Base-by-base conservation (phyloP, 176 grass and related monocot genomes). In the Zea luxurians region DNA sequence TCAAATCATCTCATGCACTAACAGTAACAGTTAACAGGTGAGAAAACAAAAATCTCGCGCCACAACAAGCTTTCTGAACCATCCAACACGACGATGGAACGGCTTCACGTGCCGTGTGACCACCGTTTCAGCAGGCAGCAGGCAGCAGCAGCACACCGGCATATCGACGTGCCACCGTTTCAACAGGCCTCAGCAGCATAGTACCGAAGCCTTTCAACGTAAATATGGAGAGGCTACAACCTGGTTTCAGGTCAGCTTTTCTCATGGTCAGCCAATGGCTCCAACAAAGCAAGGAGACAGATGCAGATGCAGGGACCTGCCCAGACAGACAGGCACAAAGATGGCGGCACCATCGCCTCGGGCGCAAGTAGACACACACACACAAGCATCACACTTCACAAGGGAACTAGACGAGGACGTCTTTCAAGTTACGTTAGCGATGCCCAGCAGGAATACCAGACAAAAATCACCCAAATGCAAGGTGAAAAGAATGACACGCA, bases 401-500 rank as follows among this genome's bases (percentile, higher is more conserved):
- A 10, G 36, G 70, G 37, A 57, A 70, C 9, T 70, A 10, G 48
- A 68, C 42, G 17, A 6, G 21, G 15, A 38, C 37, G 65, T 57
- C 62, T 37, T 64, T 15, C 48, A 38, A 55, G 11, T 8, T 8
- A 36, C 15, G n/a, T 42, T 68, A 61, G 52, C 11, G 16, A 57
- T 16, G 11, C 27, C 18, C 46, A 49, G 18, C 48, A 8, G 2
- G 34, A 73, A 48, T 67, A 48, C 10, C 13, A 41, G 4, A 42
- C 13, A 65, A 78, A 83, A 16, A 67, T 41, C 48, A 78, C 68
- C 68, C 48, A 74, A 37, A 68, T 66, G 67, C 34, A 34, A 52
- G 17, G 10, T 12, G 10, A 2, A 27, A 61, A 67, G 20, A 49
- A 52, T 61, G 8, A 42, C 40, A 27, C 27, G 27, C 27, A 27